Evolutionary conservation across 345 rosid species (phyloP), one percentile per base, ranked within the genome.

Genomic region (Eucalyptus cloeziana): DNA sequence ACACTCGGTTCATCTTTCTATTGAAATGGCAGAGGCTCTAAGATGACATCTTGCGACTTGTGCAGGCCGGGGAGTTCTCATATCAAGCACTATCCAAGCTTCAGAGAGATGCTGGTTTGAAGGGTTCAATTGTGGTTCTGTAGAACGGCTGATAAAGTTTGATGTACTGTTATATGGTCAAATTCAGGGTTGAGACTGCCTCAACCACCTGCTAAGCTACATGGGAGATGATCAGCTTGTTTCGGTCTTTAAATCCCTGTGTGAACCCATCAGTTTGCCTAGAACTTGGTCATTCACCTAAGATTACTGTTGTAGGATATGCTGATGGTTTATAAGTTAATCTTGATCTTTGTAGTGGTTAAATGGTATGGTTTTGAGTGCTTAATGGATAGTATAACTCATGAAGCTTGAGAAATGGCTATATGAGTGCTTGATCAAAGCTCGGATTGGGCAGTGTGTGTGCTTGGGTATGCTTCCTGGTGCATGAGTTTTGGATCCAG

Each of bases 401-500:
- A n/a, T n/a, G n/a, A n/a, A n/a, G n/a, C n/a, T n/a, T n/a, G n/a
- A n/a, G n/a, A n/a, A n/a, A n/a, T n/a, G n/a, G n/a, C n/a, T n/a
- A n/a, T n/a, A n/a, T n/a, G n/a, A 1, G 13, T 22, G 60, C 5
- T 4, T 56, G 5, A 8, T 56, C 30, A 24, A 56, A 24, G 13
- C 13, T 56, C 13, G 3, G 3, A 56, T 24, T 0, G 11, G 62
- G 62, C 12, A 24, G 0, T 3, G 1, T 8, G 27, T 56, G 62
- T 56, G 6, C 30, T 56, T 2, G 3, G 1, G 6, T 24, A 56
- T 9, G 30, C 12, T 2, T 24, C 13, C 62, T 56, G 13, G 3
- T 24, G 62, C 13, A 24, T 56, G 13, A 56, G 62, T 8, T 56
- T 56, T 56, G 30, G 30, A 3, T 56, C 13, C 62, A 56, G 62